phyloP scores from a whole-genome alignment of 1,284 basidiomycete genomes.

The Irpex rosettiformis region DNA sequence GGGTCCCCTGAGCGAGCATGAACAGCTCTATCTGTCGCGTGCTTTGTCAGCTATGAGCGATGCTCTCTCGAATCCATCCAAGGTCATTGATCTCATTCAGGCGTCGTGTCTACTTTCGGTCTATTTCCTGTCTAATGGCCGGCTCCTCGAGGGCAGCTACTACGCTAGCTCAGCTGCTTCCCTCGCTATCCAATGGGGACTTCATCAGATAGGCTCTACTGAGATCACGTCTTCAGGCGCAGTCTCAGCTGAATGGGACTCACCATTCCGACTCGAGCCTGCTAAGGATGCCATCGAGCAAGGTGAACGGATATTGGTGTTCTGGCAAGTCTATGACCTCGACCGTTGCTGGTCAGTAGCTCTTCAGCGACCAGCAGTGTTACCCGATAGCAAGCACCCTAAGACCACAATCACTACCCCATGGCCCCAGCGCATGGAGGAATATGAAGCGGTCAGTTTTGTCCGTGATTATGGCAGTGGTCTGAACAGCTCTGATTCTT shows the following conservation, averaged over 20 bases:
- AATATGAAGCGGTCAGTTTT: constrained; percentile 30
- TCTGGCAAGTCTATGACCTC: constrained; percentile 42
- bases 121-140: constrained; percentile 72
- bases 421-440: constrained; percentile 36
- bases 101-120: constrained; percentile 68
- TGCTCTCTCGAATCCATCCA: constrained; percentile 49
- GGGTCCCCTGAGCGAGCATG: constrained; percentile 61
- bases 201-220: constrained; percentile 48
- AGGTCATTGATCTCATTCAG: constrained; percentile 66
- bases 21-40: constrained; percentile 61
- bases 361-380: constrained; percentile 34
- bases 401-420: constrained; percentile 36
- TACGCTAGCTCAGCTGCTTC: constrained; percentile 67
- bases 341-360: constrained; percentile 40
- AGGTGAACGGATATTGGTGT: constrained; percentile 39
- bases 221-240: constrained; percentile 26
- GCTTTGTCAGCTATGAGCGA: constrained; percentile 58
- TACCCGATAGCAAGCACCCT: constrained; percentile 37
- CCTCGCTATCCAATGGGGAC: constrained; percentile 61
- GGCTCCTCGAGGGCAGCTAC: constrained; percentile 69
- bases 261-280: constrained; percentile 51
- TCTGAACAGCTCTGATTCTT: constrained; percentile 1
- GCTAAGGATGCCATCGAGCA: constrained; percentile 47
- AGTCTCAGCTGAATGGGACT: constrained; percentile 26
- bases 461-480: not conserved